Base-by-base conservation (phyloP, 1,284 basidiomycete genomes). In the Megacollybia platyphylla region DNA sequence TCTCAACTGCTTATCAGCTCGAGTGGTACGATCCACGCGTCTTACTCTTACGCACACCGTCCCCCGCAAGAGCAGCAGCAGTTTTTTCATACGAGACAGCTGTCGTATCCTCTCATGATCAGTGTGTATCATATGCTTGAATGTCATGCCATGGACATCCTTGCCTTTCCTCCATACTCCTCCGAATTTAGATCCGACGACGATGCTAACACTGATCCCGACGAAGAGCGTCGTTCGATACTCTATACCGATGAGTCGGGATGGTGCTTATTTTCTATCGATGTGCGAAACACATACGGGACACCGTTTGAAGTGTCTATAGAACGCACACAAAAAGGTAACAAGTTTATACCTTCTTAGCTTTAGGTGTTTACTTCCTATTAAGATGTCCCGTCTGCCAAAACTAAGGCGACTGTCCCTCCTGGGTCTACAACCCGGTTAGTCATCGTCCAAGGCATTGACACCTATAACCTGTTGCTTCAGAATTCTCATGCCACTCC, bases 121-220 rank as follows among this genome's bases (percentile, higher is more conserved):
- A 93, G 89, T 0, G 92, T 97, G 2, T 93, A 93, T 55, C 86
- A 89, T 48, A 92, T 92, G 64, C 72, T 97, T 32, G 87, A 92
- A 54, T 88, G 84, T 53, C 73, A 81, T 46, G 70, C 71, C 28
- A 80, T 96, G 73, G 82, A 87, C 50, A 67, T 94, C 44, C 62
- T 87, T 27, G 76, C 80, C 30, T 76, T 77, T 51, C 69, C 70
- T 30, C 54, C 65, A 10, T 66, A 67, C 46, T 54, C 57, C 11
- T 54, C 41, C 44, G 48, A 51, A 32, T 42, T 51, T 18, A 30
- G 46, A 32, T 31, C 47, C 20, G 36, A 34, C 45, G 15, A 46
- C 44, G 20, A 36, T 8, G 30, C 26, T 10, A 44, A 10, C 8
- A 15, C 39, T n/a, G 39, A 40, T 40, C 39, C 17, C 4, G 26